A percentile compares a stretch with the other conserved stretches of the same genome.
These are phyloP conservation scores for Populus ilicifolia DNA, from an alignment of 345 rosid species.

Conservation along the genomic window DNA sequence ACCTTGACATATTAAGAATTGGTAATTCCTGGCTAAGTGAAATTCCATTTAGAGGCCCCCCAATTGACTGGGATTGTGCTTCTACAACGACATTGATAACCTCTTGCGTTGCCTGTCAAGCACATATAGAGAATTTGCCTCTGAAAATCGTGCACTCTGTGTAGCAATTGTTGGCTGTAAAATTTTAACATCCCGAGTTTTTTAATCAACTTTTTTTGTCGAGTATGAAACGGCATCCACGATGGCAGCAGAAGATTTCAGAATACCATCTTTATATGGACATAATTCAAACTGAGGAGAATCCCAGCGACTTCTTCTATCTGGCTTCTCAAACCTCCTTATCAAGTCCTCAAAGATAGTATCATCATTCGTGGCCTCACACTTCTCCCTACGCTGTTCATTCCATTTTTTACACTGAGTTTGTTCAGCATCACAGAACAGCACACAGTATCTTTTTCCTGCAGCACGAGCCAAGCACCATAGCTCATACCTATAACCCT, in stretches of 20 bases:
- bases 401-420: conserved; percentile 70
- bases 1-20: conserved; percentile 48
- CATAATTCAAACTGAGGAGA: conserved; percentile 80
- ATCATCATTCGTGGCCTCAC: conserved; percentile 57
- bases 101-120: conserved; percentile 87
- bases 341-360: conserved; percentile 68
- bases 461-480: conserved; percentile 98
- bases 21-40: conserved; percentile 60
- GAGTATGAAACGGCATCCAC: conserved; percentile 70
- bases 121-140: conserved; percentile 80
- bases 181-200: conserved; percentile 63
- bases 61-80: conserved; percentile 66
- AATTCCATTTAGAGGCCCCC: conserved; percentile 62
- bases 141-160: conserved; percentile 58
- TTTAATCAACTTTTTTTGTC: conserved; percentile 71
- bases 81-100: conserved; percentile 68
- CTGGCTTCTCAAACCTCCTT: conserved; percentile 89
- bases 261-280: conserved; percentile 54
- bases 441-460: conserved; percentile 74
- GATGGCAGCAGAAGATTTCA: conserved; percentile 57
- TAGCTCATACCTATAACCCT: conserved; percentile 89
- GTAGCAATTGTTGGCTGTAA: conserved; percentile 97
- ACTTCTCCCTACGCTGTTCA: conserved; percentile 57
- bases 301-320: conserved; percentile 92
- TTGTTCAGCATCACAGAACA: conserved; percentile 70